These are phyloP conservation scores for Hemerocallis citrina DNA, from an alignment of 106 monocot genomes.

Conservation along the genomic window DNA sequence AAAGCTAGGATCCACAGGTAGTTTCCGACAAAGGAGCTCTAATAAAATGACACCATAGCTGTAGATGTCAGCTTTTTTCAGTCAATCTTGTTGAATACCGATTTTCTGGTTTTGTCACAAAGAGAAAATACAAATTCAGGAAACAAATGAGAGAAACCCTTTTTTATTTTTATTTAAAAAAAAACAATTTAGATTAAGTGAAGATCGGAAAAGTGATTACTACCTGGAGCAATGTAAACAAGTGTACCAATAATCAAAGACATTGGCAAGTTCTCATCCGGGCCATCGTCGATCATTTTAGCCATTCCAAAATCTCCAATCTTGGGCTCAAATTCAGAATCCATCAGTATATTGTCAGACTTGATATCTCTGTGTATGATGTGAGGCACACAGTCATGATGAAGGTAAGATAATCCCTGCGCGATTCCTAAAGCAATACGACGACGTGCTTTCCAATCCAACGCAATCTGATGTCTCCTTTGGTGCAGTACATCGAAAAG, in stretches of 20 bases:
- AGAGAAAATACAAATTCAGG: background rate
- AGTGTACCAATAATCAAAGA: conserved; percentile 73
- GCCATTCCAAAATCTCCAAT: conserved; percentile 76
- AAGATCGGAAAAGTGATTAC: too few species aligned
- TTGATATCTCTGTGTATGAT: conserved; percentile 84
- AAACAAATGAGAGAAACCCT: background rate
- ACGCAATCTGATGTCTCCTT: conserved; percentile 27
- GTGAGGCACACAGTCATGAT: conserved; percentile 73
- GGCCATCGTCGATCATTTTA: conserved; percentile 15
- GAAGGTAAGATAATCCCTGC: conserved; percentile 64
- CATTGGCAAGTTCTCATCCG: conserved; percentile 19
- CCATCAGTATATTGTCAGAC: conserved; percentile 75
- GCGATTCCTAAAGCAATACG: conserved; percentile 68
- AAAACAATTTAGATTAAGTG: too few species aligned
- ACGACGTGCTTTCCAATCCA: conserved; percentile 45
- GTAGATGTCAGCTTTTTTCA: conserved; percentile 20
- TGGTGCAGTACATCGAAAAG: conserved; percentile 55
- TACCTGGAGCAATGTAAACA: conserved; percentile 86
- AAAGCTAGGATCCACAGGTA: conserved; percentile 58
- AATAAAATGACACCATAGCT: conserved; percentile 25
- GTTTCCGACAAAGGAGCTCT: conserved; percentile 36
- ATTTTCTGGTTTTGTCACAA: conserved; percentile 8
- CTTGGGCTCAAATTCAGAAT: conserved; percentile 56
- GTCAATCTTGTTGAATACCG: conserved; percentile 19
- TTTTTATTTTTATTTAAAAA: too few species aligned